Evolutionary conservation across 2,329 filamentous ascomycete species (phyloP).

Genomic region (Alternaria gansuensis): DNA sequence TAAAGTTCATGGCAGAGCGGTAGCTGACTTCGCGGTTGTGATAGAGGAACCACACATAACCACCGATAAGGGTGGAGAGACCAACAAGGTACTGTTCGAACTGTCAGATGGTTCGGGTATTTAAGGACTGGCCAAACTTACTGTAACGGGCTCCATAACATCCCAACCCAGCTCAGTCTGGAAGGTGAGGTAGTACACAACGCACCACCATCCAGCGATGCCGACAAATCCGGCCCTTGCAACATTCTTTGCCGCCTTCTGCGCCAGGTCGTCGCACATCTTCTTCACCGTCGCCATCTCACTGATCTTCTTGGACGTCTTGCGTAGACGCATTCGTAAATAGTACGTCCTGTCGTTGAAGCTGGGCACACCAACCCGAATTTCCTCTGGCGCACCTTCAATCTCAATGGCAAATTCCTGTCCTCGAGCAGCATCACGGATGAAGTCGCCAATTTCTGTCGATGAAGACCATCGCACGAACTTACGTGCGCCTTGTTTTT

Average conservation of each 20-base stretch:
- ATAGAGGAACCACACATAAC: conserved; percentile 93
- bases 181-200: conserved; percentile 75
- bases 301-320: conserved; percentile 73
- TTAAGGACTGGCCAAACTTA: conserved; percentile 31
- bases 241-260: conserved; percentile 78
- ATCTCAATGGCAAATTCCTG: conserved; percentile 87
- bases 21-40: conserved; percentile 91
- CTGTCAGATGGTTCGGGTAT: conserved; percentile 12
- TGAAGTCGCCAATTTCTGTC: conserved; percentile 93
- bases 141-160: conserved; percentile 85
- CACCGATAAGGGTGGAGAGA: conserved; percentile 84
- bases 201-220: conserved; percentile 79
- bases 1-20: conserved; percentile 85
- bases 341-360: conserved; percentile 94
- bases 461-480: conserved; percentile 90
- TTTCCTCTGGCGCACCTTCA: conserved; percentile 72
- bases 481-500: conserved; percentile 60
- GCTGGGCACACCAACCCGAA: conserved; percentile 82
- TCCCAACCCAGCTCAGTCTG: conserved; percentile 86
- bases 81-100: conserved; percentile 73
- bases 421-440: conserved; percentile 84
- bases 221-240: conserved; percentile 81
- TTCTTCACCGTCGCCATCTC: conserved; percentile 76
- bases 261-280: conserved; percentile 81
- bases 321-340: conserved; percentile 77